Percentiles rank a stretch among this genome's conserved stretches.
Evolutionary conservation across 2,329 filamentous ascomycete genomes (phyloP).

Genomic region (Emmonsia crescens): DNA sequence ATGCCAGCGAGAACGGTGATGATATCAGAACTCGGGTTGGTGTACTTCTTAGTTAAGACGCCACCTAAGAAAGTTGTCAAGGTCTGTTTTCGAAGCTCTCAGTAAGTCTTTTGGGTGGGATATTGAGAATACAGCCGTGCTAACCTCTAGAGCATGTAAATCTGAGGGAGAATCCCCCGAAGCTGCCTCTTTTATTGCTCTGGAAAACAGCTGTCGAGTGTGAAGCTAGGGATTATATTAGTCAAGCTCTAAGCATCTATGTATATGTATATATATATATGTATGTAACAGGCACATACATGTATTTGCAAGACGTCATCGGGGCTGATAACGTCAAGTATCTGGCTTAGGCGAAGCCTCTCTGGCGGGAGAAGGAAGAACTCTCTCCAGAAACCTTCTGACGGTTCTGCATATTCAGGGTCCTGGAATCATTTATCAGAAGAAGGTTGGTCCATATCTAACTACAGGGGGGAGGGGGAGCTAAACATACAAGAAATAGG

Average conservation of each 20-base stretch:
- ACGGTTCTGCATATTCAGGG: constrained; percentile 56
- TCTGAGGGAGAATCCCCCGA: constrained; percentile 50
- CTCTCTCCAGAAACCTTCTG: constrained; percentile 91
- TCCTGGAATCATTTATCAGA: constrained; percentile 38
- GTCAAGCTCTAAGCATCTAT: neutral
- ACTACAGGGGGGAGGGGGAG: neutral
- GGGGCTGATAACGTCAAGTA: constrained; percentile 60
- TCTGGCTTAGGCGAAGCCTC: constrained; percentile 51
- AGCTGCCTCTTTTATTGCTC: constrained; percentile 60
- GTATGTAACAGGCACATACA: constrained; percentile 27
- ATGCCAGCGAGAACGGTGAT: constrained; percentile 83
- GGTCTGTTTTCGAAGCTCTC: constrained; percentile 48
- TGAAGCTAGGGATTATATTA: constrained; percentile 39
- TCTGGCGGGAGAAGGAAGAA: constrained; percentile 88
- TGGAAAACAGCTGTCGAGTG: constrained; percentile 66
- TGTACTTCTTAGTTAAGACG: constrained; percentile 79
- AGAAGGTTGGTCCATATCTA: neutral
- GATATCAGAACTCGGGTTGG: constrained; percentile 89
- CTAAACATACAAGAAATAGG: constrained; percentile 52
- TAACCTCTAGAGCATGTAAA: constrained; percentile 73
- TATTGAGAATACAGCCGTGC: neutral
- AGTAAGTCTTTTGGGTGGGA: constrained; percentile 23
- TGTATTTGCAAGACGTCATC: constrained; percentile 68
- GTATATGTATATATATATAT: neutral
- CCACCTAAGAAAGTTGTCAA: constrained; percentile 77